These are phyloP conservation scores for Claviceps spartinae DNA, from an alignment of 2,329 filamentous ascomycete genomes.

Conservation along the genomic window DNA sequence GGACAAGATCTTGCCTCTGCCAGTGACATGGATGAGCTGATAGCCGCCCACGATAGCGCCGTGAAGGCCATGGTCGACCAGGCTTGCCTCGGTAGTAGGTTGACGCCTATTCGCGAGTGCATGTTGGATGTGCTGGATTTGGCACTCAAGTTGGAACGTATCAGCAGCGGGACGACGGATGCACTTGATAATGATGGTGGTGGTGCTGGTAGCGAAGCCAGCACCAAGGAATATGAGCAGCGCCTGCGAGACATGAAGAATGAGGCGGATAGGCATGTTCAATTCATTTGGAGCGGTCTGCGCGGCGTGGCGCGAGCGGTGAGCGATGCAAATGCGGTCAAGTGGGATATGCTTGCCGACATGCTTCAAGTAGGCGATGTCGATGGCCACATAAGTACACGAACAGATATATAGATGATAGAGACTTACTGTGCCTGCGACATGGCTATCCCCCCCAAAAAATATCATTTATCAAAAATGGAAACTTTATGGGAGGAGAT, in stretches of 20 bases:
- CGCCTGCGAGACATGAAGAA: constrained; percentile 42
- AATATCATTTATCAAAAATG: too few relatives aligned
- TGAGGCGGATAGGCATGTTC: constrained; percentile 51
- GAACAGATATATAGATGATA: too few relatives aligned
- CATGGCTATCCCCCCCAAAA: too few relatives aligned
- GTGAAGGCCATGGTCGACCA: constrained; percentile 50
- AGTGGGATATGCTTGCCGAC: constrained; percentile 74
- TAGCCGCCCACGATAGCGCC: constrained; percentile 51
- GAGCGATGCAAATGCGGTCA: constrained; percentile 41
- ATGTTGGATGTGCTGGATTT: constrained; percentile 68
- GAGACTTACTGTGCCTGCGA: too few relatives aligned
- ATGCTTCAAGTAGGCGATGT: constrained; percentile 47
- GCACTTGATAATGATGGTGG: constrained; percentile 8
- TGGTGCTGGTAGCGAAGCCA: constrained; percentile 10
- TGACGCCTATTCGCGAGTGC: constrained; percentile 57
- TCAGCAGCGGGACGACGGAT: constrained; percentile 22
- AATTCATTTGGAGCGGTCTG: constrained; percentile 61
- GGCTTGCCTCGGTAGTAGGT: constrained; percentile 52
- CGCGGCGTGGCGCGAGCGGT: constrained; percentile 63
- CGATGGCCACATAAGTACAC: constrained; percentile 2
- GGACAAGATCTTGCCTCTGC: constrained; percentile 41
- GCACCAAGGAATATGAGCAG: constrained; percentile 29
- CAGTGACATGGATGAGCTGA: constrained; percentile 70
- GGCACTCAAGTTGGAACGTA: constrained; percentile 53
- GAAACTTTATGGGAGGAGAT: too few relatives aligned